phyloP scores from a whole-genome alignment of 768 basidiomycete species.

The Lactarius evosmus region DNA sequence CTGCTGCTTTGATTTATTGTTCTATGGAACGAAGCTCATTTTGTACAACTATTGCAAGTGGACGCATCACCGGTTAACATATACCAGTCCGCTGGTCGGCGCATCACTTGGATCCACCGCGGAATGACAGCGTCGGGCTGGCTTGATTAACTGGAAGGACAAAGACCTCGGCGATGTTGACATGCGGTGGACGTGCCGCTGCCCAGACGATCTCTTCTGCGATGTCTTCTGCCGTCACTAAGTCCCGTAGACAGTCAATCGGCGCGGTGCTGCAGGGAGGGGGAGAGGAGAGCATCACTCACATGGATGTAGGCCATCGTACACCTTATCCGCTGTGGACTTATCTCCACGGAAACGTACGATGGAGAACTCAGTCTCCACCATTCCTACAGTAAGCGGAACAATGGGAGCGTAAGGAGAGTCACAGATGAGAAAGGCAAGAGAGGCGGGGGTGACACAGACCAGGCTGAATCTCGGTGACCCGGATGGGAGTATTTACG shows the following conservation, averaged over 20 bases:
- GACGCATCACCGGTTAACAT: constrained; percentile 12
- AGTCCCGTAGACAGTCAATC: neutral
- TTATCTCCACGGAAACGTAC: constrained; percentile 87
- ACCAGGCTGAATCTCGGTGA: constrained; percentile 94
- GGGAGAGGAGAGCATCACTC: constrained; percentile 34
- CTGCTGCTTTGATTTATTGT: constrained; percentile 24
- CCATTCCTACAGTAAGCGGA: constrained; percentile 53
- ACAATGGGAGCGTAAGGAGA: constrained; percentile 6
- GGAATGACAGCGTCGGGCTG: constrained; percentile 58
- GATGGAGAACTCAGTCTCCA: constrained; percentile 90
- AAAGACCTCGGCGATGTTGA: constrained; percentile 82
- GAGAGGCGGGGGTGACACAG: constrained; percentile 21
- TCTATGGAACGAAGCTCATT: neutral
- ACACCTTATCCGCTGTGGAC: constrained; percentile 80
- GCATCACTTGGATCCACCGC: constrained; percentile 35
- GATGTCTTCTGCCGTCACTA: constrained; percentile 82
- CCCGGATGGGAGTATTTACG: constrained; percentile 89
- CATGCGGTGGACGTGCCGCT: constrained; percentile 86
- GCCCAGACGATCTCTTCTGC: constrained; percentile 99
- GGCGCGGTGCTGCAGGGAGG: neutral
- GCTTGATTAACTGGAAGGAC: constrained; percentile 83
- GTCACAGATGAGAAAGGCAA: constrained; percentile 25
- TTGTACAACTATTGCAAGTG: constrained; percentile 7
- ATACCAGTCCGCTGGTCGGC: constrained; percentile 4
- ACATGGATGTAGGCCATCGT: constrained; percentile 86